Conservation (phyloP, 2,329 filamentous ascomycete genomes). For the Penicillium glabrum region DNA sequence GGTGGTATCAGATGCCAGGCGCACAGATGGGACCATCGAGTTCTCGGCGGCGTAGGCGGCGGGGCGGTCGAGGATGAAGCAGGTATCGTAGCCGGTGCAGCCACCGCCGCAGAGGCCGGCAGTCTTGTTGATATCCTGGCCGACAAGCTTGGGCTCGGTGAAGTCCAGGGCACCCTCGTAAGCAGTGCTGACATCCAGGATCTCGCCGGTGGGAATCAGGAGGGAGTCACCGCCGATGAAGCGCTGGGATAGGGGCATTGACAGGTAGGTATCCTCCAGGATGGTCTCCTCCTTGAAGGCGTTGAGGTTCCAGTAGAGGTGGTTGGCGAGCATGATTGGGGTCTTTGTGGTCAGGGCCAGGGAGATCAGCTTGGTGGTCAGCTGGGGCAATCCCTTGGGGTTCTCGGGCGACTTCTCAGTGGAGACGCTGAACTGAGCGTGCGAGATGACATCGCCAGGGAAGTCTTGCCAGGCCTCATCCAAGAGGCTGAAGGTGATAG, state of each 20-base stretch:
- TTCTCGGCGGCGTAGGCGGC: slow-evolving; percentile 32
- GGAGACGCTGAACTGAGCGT: slow-evolving; percentile 47
- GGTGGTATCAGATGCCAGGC: slow-evolving; percentile 65
- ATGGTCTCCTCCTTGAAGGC: slow-evolving; percentile 46
- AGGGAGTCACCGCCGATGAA: slow-evolving; percentile 57
- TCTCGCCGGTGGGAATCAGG: slow-evolving; percentile 72
- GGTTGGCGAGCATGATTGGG: slow-evolving; percentile 52
- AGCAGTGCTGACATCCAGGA: slow-evolving; percentile 75
- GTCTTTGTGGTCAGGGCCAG: slow-evolving; percentile 47
- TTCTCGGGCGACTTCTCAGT: slow-evolving; percentile 36
- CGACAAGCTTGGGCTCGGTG: slow-evolving; percentile 76
- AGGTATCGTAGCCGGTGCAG: slow-evolving; percentile 80
- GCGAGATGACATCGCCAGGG: slow-evolving; percentile 49
- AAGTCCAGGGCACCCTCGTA: slow-evolving; percentile 55
- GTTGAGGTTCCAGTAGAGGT: slow-evolving; percentile 55
- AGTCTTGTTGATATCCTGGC: slow-evolving; percentile 65
- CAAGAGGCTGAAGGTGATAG: slow-evolving; percentile 48
- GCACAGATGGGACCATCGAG: slow-evolving; percentile 53
- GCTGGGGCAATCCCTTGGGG: slow-evolving; percentile 41
- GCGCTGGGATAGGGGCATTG: slow-evolving; percentile 47
- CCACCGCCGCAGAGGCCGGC: slow-evolving; percentile 73
- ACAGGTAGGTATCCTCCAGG: slow-evolving; percentile 45
- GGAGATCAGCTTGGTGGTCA: slow-evolving; percentile 47
- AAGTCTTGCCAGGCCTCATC: slow-evolving; percentile 47
- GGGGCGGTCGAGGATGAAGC: slow-evolving; percentile 49